Evolutionary conservation across 192 early-diverging fungal genomes (phyloP), one percentile per base, ranked within the genome.

Genomic region (Dissophora ornata): DNA sequence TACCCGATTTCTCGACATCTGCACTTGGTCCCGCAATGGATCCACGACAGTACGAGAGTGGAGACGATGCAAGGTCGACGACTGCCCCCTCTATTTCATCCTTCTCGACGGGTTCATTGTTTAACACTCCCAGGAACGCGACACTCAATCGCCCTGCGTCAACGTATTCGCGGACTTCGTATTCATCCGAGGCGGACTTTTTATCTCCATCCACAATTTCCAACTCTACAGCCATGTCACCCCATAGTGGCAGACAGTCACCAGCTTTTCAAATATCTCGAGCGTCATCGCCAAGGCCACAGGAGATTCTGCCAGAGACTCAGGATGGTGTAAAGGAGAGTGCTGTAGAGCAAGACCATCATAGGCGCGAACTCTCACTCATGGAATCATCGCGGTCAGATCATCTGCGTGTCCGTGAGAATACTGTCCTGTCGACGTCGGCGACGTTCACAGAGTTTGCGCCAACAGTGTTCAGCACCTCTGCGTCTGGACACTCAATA

Each of bases 11-110:
- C 30, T 9, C 32, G 6, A 66, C 52, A 12, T 44, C 73, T 1
- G 67, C 73, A 1, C 40, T 77, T 1, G 73, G 64, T 11, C 28
- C 46, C 13, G 73, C 73, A 24, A 77, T 77, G 73, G 73, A 77
- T 46, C 73, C 63, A 5, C 44, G 51, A 10, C 73, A 77, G 59
- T 77, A 67, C 57, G 64, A 67, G 13, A 49, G 19, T n/a, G 58
- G 28, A 10, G 45, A 49, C 1, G 24, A 50, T 7, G 25, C 26
- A 42, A 49, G 3, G 26, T 38, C 36, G 36, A 38, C 36, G 13
- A 33, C 22, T 19, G 29, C 18, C 28, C 16, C 44, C 28, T 54
- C 30, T 19, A 18, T n/a, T 13, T 54, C 47, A 36, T 26, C 32
- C 34, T 28, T 58, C 50, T 60, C 53, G 2, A 46, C 54, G 2